These are phyloP conservation scores for Aspergillus texensis DNA, from an alignment of 2,329 filamentous ascomycete genomes.

Conservation along the genomic window DNA sequence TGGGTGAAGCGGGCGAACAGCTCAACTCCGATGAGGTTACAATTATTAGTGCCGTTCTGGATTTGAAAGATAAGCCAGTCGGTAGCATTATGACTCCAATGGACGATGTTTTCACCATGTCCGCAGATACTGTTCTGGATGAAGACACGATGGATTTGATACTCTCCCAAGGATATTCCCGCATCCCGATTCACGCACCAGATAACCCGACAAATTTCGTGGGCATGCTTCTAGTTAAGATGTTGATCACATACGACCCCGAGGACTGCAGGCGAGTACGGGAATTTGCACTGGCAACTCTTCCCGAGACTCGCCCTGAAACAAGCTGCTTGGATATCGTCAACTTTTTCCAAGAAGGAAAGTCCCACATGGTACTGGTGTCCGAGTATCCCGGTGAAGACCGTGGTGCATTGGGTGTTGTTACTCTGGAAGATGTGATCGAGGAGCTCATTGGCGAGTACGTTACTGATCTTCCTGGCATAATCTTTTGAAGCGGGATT, in stretches of 20 bases:
- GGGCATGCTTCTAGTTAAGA: conserved; percentile 97
- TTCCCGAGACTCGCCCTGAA: conserved; percentile 91
- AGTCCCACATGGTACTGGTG: conserved; percentile 97
- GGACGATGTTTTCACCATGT: conserved; percentile 95
- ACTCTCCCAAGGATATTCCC: conserved; percentile 88
- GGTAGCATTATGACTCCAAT: conserved; percentile 98
- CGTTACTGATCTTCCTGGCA: conserved; percentile 41
- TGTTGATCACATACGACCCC: conserved; percentile 96
- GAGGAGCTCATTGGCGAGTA: conserved; percentile 98
- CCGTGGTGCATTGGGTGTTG: conserved; percentile 85
- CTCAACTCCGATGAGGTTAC: conserved; percentile 97
- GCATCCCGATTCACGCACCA: conserved; percentile 90
- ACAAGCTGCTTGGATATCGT: conserved; percentile 98
- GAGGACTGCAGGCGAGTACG: conserved; percentile 85
- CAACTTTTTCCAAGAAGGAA: conserved; percentile 99
- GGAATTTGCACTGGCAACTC: conserved; percentile 88
- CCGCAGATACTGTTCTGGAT: conserved; percentile 89
- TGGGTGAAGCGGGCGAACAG: conserved; percentile 81
- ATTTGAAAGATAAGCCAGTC: conserved; percentile 94
- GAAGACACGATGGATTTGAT: conserved; percentile 95
- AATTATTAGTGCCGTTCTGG: conserved; percentile 94
- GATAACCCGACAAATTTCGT: conserved; percentile 87
- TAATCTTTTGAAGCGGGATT: not conserved
- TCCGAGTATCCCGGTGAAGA: conserved; percentile 90
- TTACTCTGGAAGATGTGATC: conserved; percentile 96